These are phyloP conservation scores for Aspergillus unguis DNA, from an alignment of 2,329 filamentous ascomycete species.

Conservation along the genomic window DNA sequence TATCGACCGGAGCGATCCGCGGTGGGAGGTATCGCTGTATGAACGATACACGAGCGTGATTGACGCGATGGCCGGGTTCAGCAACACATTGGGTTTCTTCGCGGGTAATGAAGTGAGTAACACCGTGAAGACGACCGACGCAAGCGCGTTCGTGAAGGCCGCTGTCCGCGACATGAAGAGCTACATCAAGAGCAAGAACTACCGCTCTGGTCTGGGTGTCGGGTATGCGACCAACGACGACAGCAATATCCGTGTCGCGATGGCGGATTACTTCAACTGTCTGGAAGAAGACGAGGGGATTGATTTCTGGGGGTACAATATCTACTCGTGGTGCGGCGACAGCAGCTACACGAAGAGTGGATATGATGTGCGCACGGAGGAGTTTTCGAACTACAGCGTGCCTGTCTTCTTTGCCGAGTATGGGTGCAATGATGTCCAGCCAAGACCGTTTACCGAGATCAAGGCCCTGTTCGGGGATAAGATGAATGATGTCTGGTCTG, in stretches of 20 bases:
- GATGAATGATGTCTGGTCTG: constrained; percentile 85
- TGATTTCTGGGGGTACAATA: constrained; percentile 99
- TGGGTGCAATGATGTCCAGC: constrained; percentile 75
- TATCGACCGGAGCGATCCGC: constrained; percentile 75
- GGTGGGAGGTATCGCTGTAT: constrained; percentile 76
- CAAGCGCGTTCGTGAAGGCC: constrained; percentile 93
- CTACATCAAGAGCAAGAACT: constrained; percentile 76
- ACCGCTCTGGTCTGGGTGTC: constrained; percentile 70
- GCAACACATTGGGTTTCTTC: constrained; percentile 92
- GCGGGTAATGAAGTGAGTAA: constrained; percentile 96
- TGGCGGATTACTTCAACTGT: constrained; percentile 94
- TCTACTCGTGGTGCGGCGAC: constrained; percentile 96
- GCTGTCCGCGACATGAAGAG: constrained; percentile 91
- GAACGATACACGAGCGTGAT: constrained; percentile 76
- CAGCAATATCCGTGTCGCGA: constrained; percentile 69
- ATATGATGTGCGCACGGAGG: constrained; percentile 74
- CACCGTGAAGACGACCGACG: constrained; percentile 76
- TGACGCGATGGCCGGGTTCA: constrained; percentile 73
- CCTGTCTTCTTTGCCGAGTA: constrained; percentile 98
- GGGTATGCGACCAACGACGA: constrained; percentile 96
- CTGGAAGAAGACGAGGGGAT: constrained; percentile 63
- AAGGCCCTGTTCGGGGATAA: constrained; percentile 69
- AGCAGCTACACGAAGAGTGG: constrained; percentile 73
- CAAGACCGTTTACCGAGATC: constrained; percentile 81
- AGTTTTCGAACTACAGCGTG: constrained; percentile 84